Base-by-base conservation (phyloP, 192 early-diverging fungal genomes). In the Coemansia reversa region DNA sequence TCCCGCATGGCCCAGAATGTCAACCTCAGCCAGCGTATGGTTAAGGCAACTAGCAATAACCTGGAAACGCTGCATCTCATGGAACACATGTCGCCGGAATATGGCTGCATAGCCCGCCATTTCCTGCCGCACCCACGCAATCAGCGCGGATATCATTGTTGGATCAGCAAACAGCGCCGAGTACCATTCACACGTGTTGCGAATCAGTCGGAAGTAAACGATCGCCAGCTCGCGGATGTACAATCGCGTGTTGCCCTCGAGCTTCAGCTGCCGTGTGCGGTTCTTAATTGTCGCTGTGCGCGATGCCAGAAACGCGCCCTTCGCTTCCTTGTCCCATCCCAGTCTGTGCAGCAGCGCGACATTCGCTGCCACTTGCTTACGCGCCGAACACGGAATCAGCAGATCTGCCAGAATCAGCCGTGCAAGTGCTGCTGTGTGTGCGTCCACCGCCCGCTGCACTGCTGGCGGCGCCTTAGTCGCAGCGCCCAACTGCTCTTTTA, bases 181-280 rank as follows among this genome's bases (percentile, higher is more conserved):
- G 73, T 93, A 99, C 97, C 97, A 99, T 61, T 97, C 93, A 63
- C 93, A 95, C 0, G 97, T 98, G 70, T 95, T 97, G 66, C 90
- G 87, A 68, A 98, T 92, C 51, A 96, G 75, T 9, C 90, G 84
- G 69, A 99, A 99, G 28, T 93, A 89, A 25, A 97, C 87, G 47
- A 94, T 79, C 0, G 93, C 90, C 49, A 95, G 83, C 71, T 94
- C 90, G 58, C 86, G 84, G 30, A 98, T 91, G 66, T 97, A 94
- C 42, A 86, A 71, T 16, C 87, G 73, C 45, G 94, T 91, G 63
- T 96, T 93, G 27, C 92, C 96, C 75, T 97, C 93, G 32, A 95
- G 89, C 55, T 86, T 86, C 51, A 97, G 86, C 69, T 93, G 93
- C 30, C 80, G 58, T 50, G 76, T 73, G 28, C 74, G 69, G 68